phyloP scores from a whole-genome alignment of 257 asterid species.

The Avicennia marina region DNA sequence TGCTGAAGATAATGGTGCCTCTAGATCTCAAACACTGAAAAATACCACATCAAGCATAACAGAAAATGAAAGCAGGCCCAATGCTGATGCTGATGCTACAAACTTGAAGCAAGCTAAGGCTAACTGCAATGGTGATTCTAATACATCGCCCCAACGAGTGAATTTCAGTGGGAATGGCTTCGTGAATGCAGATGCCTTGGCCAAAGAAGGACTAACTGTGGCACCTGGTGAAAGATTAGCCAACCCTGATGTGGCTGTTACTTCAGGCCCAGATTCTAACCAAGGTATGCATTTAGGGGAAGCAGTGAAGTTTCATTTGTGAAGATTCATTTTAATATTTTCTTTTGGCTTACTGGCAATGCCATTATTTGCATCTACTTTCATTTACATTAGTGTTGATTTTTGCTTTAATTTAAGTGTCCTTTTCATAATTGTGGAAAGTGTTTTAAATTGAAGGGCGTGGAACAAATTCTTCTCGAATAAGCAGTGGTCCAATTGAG shows the following conservation, averaged over 20 bases:
- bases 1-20: conserved; percentile 45
- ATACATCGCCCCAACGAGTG: conserved; percentile 37
- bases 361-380: no score
- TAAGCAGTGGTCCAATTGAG: conserved; percentile 41
- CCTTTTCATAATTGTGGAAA: conserved; percentile 13
- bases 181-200: conserved; percentile 34
- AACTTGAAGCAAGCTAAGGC: conserved; percentile 48
- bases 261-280: conserved; percentile 37
- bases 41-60: conserved; percentile 27
- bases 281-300: conserved; percentile 37
- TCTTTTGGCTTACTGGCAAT: neutral
- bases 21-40: conserved; percentile 35
- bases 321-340: neutral
- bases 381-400: conserved; percentile 1
- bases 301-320: conserved; percentile 8
- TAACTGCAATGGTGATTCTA: conserved; percentile 51
- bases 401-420: conserved; percentile 5
- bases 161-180: conserved; percentile 38
- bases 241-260: conserved; percentile 33
- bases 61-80: conserved; percentile 67
- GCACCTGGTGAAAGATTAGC: conserved; percentile 45
- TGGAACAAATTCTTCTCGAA: conserved; percentile 34
- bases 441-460: conserved; percentile 38
- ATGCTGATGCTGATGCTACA: conserved; percentile 33
- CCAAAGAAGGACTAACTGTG: conserved; percentile 41